Evolutionary conservation across 331 rosid species (phyloP).

Genomic region (Stylosanthes scabra): DNA sequence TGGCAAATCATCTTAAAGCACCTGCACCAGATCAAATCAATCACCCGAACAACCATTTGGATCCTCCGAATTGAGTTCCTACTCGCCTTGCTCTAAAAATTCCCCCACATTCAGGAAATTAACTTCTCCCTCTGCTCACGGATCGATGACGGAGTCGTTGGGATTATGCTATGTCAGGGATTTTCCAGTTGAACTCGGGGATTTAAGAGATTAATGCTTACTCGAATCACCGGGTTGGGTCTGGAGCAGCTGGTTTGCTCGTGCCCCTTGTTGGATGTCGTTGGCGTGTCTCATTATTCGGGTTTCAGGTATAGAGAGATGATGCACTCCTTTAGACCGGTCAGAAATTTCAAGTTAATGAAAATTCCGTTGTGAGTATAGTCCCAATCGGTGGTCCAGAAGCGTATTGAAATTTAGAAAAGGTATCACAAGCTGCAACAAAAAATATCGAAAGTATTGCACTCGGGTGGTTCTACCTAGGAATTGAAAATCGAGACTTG

Average conservation of each 20-base stretch:
- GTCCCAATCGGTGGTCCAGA: too few species aligned
- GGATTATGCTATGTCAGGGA: slow-evolving; percentile 44
- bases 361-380: too few species aligned
- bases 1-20: slow-evolving; percentile 66
- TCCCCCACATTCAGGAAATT: slow-evolving; percentile 46
- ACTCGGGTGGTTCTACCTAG: too few species aligned
- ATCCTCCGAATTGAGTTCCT: slow-evolving; percentile 66
- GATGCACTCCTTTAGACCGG: too few species aligned
- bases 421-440: too few species aligned
- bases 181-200: slow-evolving; percentile 50
- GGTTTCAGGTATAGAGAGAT: slow-evolving; percentile 49
- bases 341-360: too few species aligned
- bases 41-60: slow-evolving; percentile 44
- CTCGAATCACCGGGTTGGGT: slow-evolving; percentile 63
- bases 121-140: slow-evolving; percentile 65
- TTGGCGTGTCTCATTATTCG: slow-evolving; percentile 65
- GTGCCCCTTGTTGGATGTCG: slow-evolving; percentile 54
- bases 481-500: too few species aligned
- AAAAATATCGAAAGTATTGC: too few species aligned
- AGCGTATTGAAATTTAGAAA: too few species aligned
- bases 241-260: slow-evolving; percentile 51
- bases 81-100: slow-evolving; percentile 41
- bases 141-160: slow-evolving; percentile 48
- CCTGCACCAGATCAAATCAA: slow-evolving; percentile 50
- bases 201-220: slow-evolving; percentile 47